Conservation (phyloP, 192 early-diverging fungal species). For the Nowakowskiella sp. region DNA sequence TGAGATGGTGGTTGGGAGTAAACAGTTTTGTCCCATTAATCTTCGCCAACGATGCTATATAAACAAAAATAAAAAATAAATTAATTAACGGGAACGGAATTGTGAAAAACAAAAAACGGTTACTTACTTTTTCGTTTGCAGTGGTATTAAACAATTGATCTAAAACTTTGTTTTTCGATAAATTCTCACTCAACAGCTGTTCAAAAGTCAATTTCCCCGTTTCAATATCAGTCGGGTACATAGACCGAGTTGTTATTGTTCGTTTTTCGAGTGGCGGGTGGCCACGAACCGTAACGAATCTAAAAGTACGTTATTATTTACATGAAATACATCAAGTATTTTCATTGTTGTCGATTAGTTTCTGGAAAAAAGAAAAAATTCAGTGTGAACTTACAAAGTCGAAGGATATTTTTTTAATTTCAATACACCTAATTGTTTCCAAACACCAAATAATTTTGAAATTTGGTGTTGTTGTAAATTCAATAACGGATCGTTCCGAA, state of each 20-base stretch:
- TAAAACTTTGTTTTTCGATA: slow-evolving; percentile 9
- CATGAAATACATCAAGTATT: slow-evolving; percentile 17
- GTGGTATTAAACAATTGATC: slow-evolving; percentile 1
- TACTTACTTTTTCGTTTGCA: too few relatives aligned
- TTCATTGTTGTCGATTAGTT: too few relatives aligned
- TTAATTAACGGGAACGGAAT: too few relatives aligned
- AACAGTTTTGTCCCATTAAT: slow-evolving; percentile 26
- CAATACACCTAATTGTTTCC: slow-evolving; percentile 12
- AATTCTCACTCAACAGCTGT: slow-evolving; percentile 21
- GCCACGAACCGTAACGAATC: slow-evolving; percentile 12
- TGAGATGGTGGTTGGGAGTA: slow-evolving; percentile 35
- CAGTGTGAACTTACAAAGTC: slow-evolving; percentile 37
- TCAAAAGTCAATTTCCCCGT: slow-evolving; percentile 26
- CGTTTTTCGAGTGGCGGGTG: slow-evolving; percentile 6
- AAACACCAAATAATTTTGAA: slow-evolving; percentile 9
- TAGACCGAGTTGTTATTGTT: slow-evolving; percentile 12
- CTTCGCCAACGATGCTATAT: slow-evolving; percentile 28
- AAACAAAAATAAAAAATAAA: too few relatives aligned
- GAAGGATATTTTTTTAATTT: slow-evolving; percentile 31
- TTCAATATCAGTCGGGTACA: slow-evolving; percentile 26
- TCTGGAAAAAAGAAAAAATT: too few relatives aligned
- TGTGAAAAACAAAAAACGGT: too few relatives aligned
- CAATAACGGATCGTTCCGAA: too few relatives aligned
- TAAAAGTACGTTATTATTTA: background rate
- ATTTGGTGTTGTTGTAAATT: background rate